These are phyloP conservation scores for Euphorbia neoarborescens DNA, from an alignment of 441 rosid species.

Conservation along the genomic window DNA sequence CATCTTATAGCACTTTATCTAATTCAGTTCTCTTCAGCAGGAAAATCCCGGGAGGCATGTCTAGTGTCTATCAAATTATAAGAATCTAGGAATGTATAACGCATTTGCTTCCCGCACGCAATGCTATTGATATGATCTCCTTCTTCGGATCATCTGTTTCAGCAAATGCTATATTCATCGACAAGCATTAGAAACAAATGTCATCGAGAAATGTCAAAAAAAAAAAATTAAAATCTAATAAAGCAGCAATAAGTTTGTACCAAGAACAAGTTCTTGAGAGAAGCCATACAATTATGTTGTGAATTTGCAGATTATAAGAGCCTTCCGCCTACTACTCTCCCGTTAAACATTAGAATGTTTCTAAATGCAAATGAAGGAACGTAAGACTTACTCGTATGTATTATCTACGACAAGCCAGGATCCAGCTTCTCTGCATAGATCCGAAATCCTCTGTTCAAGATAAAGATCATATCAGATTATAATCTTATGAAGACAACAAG, in stretches of 20 bases:
- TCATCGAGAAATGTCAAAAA: neutral
- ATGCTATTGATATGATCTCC: neutral
- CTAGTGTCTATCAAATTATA: neutral
- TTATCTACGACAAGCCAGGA: slow-evolving; percentile 97
- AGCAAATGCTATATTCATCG: neutral
- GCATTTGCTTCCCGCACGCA: neutral
- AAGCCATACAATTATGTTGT: neutral
- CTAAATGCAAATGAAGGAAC: neutral
- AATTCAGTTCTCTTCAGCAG: neutral
- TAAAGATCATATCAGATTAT: slow-evolving; percentile 17
- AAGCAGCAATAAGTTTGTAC: too few relatives aligned
- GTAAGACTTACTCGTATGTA: slow-evolving; percentile 81
- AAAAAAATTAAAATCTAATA: too few relatives aligned
- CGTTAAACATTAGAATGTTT: neutral
- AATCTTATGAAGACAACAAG: slow-evolving; percentile 6
- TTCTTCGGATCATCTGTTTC: neutral
- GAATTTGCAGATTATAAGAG: neutral
- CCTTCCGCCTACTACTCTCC: neutral
- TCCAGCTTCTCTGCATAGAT: slow-evolving; percentile 72
- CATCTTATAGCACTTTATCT: neutral
- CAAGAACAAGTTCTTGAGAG: neutral
- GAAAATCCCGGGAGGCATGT: neutral
- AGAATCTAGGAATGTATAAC: neutral
- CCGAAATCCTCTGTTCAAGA: slow-evolving; percentile 70
- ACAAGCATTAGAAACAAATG: neutral